phyloP scores from a whole-genome alignment of 2,329 filamentous ascomycete species.

The Sarocladiaceae sp. region DNA sequence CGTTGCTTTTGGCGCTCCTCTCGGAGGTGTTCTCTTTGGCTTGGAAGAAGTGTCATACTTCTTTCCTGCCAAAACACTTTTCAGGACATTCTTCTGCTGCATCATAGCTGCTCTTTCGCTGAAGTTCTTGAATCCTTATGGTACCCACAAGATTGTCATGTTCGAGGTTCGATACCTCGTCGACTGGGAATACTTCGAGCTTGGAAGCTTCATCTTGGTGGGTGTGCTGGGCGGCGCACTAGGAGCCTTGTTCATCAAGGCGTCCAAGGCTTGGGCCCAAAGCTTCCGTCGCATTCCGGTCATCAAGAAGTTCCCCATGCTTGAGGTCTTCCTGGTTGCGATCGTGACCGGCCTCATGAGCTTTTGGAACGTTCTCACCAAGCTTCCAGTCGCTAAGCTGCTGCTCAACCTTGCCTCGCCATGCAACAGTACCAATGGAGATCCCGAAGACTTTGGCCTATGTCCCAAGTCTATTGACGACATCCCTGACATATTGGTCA shows the following conservation, averaged over 20 bases:
- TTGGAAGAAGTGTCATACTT: constrained; percentile 96
- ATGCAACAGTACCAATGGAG: constrained; percentile 66
- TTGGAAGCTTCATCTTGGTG: constrained; percentile 78
- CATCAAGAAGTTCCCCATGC: constrained; percentile 78
- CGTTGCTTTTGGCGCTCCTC: constrained; percentile 87
- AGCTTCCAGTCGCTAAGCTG: constrained; percentile 83
- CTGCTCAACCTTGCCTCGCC: constrained; percentile 87
- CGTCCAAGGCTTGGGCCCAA: constrained; percentile 82
- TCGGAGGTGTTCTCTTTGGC: constrained; percentile 85
- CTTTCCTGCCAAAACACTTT: constrained; percentile 94
- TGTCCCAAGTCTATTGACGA: constrained; percentile 70
- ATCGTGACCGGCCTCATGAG: constrained; percentile 77
- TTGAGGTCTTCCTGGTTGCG: constrained; percentile 87
- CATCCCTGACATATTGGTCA: constrained; percentile 72
- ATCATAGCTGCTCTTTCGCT: constrained; percentile 87
- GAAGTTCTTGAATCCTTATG: constrained; percentile 94
- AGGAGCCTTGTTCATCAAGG: constrained; percentile 95
- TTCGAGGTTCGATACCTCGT: constrained; percentile 88
- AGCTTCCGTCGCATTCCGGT: constrained; percentile 75
- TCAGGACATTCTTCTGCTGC: constrained; percentile 97
- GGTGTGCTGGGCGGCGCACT: constrained; percentile 79
- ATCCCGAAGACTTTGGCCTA: constrained; percentile 64
- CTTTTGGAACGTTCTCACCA: constrained; percentile 92
- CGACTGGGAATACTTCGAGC: constrained; percentile 93
- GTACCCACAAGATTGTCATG: constrained; percentile 92